Conservation (phyloP, 345 rosid genomes). For the Eucalyptus sp. region DNA sequence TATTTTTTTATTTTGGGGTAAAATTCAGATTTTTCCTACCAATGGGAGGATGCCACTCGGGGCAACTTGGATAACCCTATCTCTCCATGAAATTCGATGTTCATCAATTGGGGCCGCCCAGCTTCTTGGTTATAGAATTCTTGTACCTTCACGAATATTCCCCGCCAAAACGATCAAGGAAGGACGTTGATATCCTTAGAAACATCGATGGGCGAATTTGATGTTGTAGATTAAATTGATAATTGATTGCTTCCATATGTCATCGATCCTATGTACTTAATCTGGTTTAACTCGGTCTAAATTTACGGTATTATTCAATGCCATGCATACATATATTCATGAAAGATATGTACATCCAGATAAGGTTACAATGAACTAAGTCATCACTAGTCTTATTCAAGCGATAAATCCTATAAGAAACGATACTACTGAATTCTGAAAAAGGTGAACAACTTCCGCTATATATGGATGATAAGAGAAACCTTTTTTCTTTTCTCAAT, state of each 20-base stretch:
- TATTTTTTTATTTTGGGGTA: neutral
- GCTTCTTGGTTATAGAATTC: neutral
- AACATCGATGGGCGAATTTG: neutral
- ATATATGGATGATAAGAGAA: neutral
- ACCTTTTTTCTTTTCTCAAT: neutral
- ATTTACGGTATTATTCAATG: neutral
- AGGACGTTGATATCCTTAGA: neutral
- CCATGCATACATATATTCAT: neutral
- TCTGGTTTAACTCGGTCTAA: neutral
- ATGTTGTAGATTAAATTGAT: neutral
- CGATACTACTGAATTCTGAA: neutral
- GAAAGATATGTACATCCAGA: neutral
- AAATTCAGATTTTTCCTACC: neutral
- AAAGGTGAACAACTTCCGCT: neutral
- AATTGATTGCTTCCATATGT: neutral
- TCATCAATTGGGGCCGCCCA: neutral
- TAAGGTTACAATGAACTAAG: neutral
- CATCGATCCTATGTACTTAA: neutral
- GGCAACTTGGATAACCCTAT: neutral
- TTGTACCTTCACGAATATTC: neutral
- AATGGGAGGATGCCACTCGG: neutral
- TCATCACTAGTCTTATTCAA: neutral
- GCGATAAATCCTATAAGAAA: neutral
- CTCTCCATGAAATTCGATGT: neutral
- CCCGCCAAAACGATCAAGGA: neutral